Conservation (phyloP, 768 basidiomycete genomes). For the Tricholoma sp. region DNA sequence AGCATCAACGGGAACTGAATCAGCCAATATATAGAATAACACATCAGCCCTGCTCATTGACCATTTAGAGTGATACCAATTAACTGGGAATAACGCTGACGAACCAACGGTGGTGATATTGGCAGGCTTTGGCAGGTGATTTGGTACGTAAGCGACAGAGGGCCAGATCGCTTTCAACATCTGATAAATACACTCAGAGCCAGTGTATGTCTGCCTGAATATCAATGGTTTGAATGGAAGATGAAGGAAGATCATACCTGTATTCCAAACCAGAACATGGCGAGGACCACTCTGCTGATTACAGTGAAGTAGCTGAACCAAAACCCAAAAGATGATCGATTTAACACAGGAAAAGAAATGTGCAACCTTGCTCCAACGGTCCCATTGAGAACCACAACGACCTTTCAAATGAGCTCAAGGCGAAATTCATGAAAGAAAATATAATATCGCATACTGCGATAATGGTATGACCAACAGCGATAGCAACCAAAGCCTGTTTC, state of each 20-base stretch:
- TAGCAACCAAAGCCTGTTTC: conserved; percentile 64
- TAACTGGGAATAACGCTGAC: not conserved
- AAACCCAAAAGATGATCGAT: conserved; percentile 83
- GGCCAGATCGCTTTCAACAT: conserved; percentile 87
- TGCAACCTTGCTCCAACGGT: conserved; percentile 74
- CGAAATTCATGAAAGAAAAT: not conserved
- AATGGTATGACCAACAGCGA: conserved; percentile 67
- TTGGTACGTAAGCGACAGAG: conserved; percentile 56
- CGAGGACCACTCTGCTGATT: conserved; percentile 65
- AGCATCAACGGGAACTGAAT: conserved; percentile 74
- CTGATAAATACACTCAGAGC: conserved; percentile 75
- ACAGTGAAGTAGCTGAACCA: conserved; percentile 88
- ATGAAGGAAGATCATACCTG: conserved; percentile 38
- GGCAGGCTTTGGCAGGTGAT: conserved; percentile 50
- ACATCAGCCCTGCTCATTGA: conserved; percentile 49
- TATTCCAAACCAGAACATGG: conserved; percentile 81
- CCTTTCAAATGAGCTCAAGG: conserved; percentile 11
- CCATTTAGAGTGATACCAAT: not conserved
- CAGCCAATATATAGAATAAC: conserved; percentile 75
- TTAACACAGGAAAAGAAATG: conserved; percentile 71
- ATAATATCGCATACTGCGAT: conserved; percentile 41
- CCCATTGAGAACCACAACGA: conserved; percentile 72
- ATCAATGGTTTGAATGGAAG: not conserved
- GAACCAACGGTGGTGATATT: conserved; percentile 60
- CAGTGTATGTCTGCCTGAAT: conserved; percentile 39